Percentiles rank a stretch among this genome's conserved stretches.
phyloP scores from a whole-genome alignment of 73 alveolate species.

The Halteria grandinella region DNA sequence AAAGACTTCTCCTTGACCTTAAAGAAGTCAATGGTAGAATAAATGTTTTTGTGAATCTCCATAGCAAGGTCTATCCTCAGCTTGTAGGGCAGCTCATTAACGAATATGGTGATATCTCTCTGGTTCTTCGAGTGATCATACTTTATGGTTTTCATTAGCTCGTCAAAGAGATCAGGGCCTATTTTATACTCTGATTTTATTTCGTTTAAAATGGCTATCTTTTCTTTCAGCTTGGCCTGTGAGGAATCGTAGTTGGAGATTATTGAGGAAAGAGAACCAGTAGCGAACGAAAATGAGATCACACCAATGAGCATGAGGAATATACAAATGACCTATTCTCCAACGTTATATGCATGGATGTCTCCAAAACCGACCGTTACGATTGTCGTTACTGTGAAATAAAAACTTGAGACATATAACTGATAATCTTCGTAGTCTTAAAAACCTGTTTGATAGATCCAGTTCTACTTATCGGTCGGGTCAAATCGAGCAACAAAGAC shows the following conservation, averaged over 20 bases:
- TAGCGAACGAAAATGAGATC: slow-evolving; percentile 63
- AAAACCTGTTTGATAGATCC: slow-evolving; percentile 28
- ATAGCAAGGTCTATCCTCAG: slow-evolving; percentile 35
- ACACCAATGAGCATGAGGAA: slow-evolving; percentile 68
- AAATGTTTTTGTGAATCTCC: slow-evolving; percentile 41
- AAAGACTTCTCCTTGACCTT: slow-evolving; percentile 7
- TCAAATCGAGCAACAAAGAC: slow-evolving; percentile 71
- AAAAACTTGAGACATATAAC: slow-evolving; percentile 74
- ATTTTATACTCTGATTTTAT: slow-evolving; percentile 50
- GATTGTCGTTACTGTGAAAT: slow-evolving; percentile 85
- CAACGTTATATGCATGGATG: slow-evolving; percentile 49
- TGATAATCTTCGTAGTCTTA: not conserved
- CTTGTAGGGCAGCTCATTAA: slow-evolving; percentile 46
- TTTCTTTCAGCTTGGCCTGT: slow-evolving; percentile 65
- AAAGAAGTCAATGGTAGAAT: slow-evolving; percentile 14
- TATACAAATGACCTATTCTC: slow-evolving; percentile 46
- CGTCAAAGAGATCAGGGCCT: slow-evolving; percentile 53
- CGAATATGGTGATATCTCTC: slow-evolving; percentile 42
- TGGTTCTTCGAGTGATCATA: slow-evolving; percentile 61
- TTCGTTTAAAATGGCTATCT: slow-evolving; percentile 49
- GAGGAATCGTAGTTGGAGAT: slow-evolving; percentile 56
- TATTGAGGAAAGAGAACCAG: slow-evolving; percentile 58
- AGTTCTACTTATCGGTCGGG: slow-evolving; percentile 13
- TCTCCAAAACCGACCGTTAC: slow-evolving; percentile 92
- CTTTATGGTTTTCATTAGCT: slow-evolving; percentile 52